Percentiles rank a stretch among this genome's conserved stretches.
Evolutionary conservation across 768 basidiomycete species (phyloP).

Genomic region (Cyathus striatus): DNA sequence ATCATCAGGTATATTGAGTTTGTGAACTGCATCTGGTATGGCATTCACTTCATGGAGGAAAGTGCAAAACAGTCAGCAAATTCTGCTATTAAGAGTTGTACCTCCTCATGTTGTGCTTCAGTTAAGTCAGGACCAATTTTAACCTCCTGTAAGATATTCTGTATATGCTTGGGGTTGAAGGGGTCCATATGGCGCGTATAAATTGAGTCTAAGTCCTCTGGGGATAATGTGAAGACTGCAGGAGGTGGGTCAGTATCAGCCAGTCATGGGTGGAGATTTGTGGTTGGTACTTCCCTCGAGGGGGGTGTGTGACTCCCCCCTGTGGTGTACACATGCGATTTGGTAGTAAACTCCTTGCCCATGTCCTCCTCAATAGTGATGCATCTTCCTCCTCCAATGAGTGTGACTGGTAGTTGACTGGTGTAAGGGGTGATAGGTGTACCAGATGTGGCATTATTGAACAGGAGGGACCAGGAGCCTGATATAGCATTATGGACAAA

Average conservation of each 20-base stretch:
- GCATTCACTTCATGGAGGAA: neutral
- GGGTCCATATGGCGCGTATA: neutral
- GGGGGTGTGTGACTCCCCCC: too few species aligned
- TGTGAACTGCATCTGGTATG: constrained; percentile 18
- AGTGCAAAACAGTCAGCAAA: neutral
- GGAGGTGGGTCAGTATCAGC: neutral
- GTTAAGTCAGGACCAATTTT: neutral
- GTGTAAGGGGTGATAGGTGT: too few species aligned
- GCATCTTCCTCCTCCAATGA: too few species aligned
- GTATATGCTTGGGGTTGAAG: neutral
- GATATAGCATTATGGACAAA: neutral
- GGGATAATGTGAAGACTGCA: neutral
- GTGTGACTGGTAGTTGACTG: too few species aligned
- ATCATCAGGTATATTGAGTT: constrained; percentile 17
- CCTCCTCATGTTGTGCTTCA: neutral
- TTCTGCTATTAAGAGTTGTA: neutral
- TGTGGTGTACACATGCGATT: too few species aligned
- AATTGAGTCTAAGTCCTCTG: too few species aligned
- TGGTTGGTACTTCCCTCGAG: neutral
- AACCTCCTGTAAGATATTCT: neutral
- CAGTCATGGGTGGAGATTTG: neutral
- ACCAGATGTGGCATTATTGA: too few species aligned
- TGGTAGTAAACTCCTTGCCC: too few species aligned
- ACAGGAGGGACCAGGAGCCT: neutral
- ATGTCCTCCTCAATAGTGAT: too few species aligned